Evolutionary conservation across 768 basidiomycete genomes (phyloP).

Genomic region (Amanita molliuscula): DNA sequence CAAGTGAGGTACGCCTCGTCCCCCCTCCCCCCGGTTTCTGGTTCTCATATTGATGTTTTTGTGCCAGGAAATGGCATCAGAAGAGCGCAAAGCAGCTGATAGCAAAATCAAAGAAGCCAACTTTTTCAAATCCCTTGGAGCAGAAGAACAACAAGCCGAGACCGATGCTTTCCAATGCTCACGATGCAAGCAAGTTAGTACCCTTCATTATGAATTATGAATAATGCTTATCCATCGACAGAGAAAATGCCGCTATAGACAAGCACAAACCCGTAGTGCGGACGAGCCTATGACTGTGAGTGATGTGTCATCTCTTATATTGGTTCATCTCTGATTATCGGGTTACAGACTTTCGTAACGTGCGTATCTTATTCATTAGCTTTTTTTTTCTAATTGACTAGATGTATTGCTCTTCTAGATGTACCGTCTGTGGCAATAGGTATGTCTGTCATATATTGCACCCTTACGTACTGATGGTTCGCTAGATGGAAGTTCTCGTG

Average conservation of each 20-base stretch:
- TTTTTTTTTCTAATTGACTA: background rate
- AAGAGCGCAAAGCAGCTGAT: conserved; percentile 80
- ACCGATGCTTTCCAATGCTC: conserved; percentile 97
- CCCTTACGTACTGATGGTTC: background rate
- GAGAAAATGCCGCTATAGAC: conserved; percentile 86
- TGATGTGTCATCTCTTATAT: conserved; percentile 8
- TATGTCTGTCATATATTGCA: conserved; percentile 6
- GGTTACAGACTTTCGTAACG: conserved; percentile 77
- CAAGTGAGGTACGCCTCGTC: conserved; percentile 54
- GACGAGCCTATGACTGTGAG: conserved; percentile 97
- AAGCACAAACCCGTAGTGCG: conserved; percentile 94
- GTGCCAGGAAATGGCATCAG: conserved; percentile 87
- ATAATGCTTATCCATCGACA: conserved; percentile 15
- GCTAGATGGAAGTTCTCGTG: conserved; percentile 32
- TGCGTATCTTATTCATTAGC: conserved; percentile 19
- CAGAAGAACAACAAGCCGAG: conserved; percentile 84
- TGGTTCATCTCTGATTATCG: conserved; percentile 1
- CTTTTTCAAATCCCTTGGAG: conserved; percentile 83
- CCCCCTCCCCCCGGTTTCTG: background rate
- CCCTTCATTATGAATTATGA: background rate
- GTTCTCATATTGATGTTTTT: background rate
- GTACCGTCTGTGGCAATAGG: conserved; percentile 47
- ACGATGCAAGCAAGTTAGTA: conserved; percentile 77
- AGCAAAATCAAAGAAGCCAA: conserved; percentile 78
- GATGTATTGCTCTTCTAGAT: conserved; percentile 33